phyloP scores from a whole-genome alignment of 352 stramenopile species.

The Thalassiosira ordinaria region DNA sequence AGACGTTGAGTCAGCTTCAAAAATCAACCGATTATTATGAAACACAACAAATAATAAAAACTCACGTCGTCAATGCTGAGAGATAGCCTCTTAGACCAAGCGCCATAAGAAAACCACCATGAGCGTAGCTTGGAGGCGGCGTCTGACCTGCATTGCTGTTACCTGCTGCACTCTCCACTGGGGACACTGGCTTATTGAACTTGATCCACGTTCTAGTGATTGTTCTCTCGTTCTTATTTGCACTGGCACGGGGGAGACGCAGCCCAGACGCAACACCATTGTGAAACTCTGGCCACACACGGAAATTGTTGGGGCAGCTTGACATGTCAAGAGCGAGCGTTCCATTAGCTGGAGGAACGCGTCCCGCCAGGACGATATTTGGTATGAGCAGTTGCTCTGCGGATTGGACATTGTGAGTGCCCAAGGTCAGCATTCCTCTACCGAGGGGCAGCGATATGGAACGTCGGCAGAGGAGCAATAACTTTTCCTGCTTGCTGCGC shows the following conservation, averaged over 20 bases:
- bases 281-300: slow-evolving; percentile 97
- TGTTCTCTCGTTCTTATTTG: slow-evolving; percentile 66
- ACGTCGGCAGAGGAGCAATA: slow-evolving; percentile 93
- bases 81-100: slow-evolving; percentile 95
- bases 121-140: slow-evolving; percentile 89
- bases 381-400: slow-evolving; percentile 91
- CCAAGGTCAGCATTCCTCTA: slow-evolving; percentile 96
- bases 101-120: slow-evolving; percentile 95
- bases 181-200: slow-evolving; percentile 92
- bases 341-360: slow-evolving; percentile 93
- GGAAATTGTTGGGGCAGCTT: slow-evolving; percentile 90
- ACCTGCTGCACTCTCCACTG: slow-evolving; percentile 23
- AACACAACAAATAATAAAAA: too few relatives aligned
- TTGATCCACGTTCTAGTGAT: slow-evolving; percentile 98
- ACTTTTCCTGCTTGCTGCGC: slow-evolving; percentile 91
- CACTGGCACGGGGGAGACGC: slow-evolving; percentile 74
- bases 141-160: slow-evolving; percentile 49
- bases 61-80: slow-evolving; percentile 87
- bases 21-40: too few relatives aligned
- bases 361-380: slow-evolving; percentile 91
- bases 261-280: slow-evolving; percentile 95
- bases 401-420: slow-evolving; percentile 88
- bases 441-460: slow-evolving; percentile 92
- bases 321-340: slow-evolving; percentile 90
- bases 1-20: too few relatives aligned